Evolutionary conservation across 495 filamentous ascomycete species (phyloP).

Genomic region (Penicillium subrubescens): DNA sequence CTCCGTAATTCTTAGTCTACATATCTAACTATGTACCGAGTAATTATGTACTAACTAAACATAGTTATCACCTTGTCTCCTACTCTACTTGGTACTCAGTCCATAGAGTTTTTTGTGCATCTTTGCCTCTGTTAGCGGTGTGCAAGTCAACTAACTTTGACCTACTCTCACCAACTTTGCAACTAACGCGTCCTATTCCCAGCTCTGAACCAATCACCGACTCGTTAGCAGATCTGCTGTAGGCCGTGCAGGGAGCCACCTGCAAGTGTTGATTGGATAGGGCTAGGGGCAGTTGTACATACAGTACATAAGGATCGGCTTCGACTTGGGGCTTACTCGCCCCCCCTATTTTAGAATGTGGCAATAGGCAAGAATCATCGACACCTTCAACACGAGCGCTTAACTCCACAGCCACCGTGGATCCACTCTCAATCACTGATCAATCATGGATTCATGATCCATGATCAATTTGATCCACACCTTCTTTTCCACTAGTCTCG

Average conservation of each 20-base stretch:
- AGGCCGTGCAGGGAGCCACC: constrained; percentile 22
- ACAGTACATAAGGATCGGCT: constrained; percentile 17
- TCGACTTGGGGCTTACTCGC: not conserved
- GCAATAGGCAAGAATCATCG: constrained; percentile 2
- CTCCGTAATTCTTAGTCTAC: not conserved
- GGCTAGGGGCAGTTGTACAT: not conserved
- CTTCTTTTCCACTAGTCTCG: not conserved
- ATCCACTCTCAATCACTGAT: not conserved
- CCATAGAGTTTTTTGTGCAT: not conserved
- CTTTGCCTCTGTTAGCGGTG: not conserved
- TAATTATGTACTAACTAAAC: not conserved
- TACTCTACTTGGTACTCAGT: too few relatives aligned
- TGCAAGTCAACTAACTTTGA: not conserved
- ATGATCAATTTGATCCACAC: not conserved
- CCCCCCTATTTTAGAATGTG: constrained; percentile 7
- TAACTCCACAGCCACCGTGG: not conserved
- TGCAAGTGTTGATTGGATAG: constrained; percentile 16
- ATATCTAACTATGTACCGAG: not conserved
- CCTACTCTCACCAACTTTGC: not conserved
- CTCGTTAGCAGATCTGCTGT: not conserved
- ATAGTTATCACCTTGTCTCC: not conserved
- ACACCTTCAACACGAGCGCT: not conserved
- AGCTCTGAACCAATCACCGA: constrained; percentile 11
- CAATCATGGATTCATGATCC: too few relatives aligned
- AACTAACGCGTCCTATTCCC: not conserved